Evolutionary conservation across 148 eudicot species (phyloP).

Genomic region (Chenopodium album): DNA sequence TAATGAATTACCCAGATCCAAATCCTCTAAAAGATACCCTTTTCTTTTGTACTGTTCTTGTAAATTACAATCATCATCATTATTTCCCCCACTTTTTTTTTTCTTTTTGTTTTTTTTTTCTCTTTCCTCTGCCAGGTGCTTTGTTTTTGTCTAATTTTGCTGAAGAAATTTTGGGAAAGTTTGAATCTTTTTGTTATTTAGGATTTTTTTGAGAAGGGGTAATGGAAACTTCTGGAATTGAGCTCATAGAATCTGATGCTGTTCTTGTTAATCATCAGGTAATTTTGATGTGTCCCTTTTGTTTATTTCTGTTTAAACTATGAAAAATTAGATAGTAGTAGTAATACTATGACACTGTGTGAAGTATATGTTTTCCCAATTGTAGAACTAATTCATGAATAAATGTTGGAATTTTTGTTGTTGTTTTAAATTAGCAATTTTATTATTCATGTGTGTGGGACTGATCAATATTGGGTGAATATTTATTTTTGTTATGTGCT

Average conservation of each 20-base stretch:
- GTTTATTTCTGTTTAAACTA: background rate
- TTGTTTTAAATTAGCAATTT: background rate
- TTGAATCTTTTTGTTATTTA: constrained; percentile 3
- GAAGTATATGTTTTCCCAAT: background rate
- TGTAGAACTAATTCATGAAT: background rate
- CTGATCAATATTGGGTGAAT: too few relatives aligned
- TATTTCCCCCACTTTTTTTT: constrained; percentile 16
- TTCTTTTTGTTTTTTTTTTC: constrained; percentile 10
- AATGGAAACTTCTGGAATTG: constrained; percentile 29
- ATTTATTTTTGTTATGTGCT: background rate
- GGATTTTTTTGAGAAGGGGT: background rate
- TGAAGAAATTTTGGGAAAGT: background rate
- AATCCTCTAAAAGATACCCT: constrained; percentile 32
- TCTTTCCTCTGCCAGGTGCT: background rate
- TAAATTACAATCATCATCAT: background rate
- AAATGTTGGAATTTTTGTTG: background rate
- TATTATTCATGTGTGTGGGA: too few relatives aligned
- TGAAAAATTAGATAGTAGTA: too few relatives aligned
- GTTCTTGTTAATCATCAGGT: constrained; percentile 24
- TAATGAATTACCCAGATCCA: constrained; percentile 27
- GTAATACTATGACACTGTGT: too few relatives aligned
- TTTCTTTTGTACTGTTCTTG: constrained; percentile 2
- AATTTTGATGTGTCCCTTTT: background rate
- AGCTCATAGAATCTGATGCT: constrained; percentile 8
- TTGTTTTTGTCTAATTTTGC: constrained; percentile 12